Evolutionary conservation across 257 asterid genomes (phyloP).

Genomic region (Cinchona pubescens): DNA sequence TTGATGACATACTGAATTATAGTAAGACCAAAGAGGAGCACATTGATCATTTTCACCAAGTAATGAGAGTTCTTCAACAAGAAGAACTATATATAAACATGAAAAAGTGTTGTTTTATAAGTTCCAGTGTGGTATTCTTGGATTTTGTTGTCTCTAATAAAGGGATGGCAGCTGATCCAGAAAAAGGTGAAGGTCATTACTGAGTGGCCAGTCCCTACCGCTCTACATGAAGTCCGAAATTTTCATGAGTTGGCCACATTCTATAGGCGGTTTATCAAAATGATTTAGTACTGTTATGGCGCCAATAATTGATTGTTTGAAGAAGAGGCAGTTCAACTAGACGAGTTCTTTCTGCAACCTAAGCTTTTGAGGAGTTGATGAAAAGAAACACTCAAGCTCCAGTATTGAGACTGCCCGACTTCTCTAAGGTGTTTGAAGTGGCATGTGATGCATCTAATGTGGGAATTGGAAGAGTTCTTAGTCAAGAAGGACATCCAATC

Average conservation of each 20-base stretch:
- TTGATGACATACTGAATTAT: neutral
- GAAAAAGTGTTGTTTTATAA: neutral
- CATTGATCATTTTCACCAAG: neutral
- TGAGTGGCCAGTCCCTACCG: too few species aligned
- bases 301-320: neutral
- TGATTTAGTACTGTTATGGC: neutral
- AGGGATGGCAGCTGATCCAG: neutral
- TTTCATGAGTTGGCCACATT: too few species aligned
- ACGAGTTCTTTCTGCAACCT: neutral
- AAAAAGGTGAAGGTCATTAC: neutral
- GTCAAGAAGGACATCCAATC: too few species aligned
- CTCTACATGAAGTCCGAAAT: too few species aligned
- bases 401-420: neutral
- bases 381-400: neutral
- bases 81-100: neutral
- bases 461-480: conserved; percentile 1
- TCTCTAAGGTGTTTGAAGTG: conserved; percentile 7
- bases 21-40: neutral
- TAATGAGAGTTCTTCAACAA: neutral
- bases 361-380: neutral
- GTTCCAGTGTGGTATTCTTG: neutral
- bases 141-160: neutral
- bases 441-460: conserved; percentile 15
- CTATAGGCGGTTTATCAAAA: neutral
- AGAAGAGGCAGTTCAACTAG: neutral